Conservation (phyloP, 2,329 filamentous ascomycete genomes). For the Xylaria sp. region DNA sequence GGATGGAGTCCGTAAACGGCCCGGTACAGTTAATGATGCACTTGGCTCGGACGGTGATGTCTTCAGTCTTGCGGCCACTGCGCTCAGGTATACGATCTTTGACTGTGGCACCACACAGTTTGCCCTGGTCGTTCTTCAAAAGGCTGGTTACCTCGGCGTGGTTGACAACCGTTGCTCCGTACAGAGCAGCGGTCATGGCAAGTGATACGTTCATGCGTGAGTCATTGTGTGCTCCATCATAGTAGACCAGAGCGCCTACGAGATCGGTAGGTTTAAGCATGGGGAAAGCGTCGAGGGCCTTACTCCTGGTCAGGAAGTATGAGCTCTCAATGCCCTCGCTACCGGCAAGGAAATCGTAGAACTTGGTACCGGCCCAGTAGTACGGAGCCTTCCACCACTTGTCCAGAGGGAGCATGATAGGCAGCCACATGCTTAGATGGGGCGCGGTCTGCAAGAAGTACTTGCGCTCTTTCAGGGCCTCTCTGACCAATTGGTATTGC, state of each 20-base stretch:
- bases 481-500: conserved; percentile 76
- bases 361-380: conserved; percentile 82
- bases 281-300: conserved; percentile 86
- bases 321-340: conserved; percentile 89
- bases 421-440: conserved; percentile 78
- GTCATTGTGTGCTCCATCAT: conserved; percentile 92
- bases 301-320: conserved; percentile 87
- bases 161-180: conserved; percentile 84
- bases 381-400: conserved; percentile 83
- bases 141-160: conserved; percentile 83
- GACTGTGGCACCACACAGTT: conserved; percentile 77
- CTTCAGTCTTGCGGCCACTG: conserved; percentile 69
- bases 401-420: conserved; percentile 80
- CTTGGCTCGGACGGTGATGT: conserved; percentile 79
- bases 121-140: conserved; percentile 78
- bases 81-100: conserved; percentile 76
- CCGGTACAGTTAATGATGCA: conserved; percentile 90
- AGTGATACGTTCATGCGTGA: conserved; percentile 92
- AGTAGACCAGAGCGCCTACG: conserved; percentile 87
- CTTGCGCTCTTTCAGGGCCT: conserved; percentile 78
- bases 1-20: conserved; percentile 86
- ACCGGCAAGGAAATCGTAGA: conserved; percentile 86
- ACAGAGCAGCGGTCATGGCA: conserved; percentile 88
- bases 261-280: conserved; percentile 86
- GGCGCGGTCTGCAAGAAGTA: conserved; percentile 81